Conservation (phyloP, 306 rosid genomes). For the Arachis stenosperma region DNA sequence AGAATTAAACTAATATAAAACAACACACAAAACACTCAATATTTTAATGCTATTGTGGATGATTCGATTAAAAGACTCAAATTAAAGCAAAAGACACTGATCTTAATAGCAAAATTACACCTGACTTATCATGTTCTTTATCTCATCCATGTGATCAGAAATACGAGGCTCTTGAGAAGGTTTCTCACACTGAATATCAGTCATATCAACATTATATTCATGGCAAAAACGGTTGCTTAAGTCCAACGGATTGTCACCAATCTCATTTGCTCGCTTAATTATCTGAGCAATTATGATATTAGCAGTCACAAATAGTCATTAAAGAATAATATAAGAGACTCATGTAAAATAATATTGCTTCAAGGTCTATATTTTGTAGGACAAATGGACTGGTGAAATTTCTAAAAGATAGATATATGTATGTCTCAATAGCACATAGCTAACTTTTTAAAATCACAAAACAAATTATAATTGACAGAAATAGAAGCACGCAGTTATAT, state of each 20-base stretch:
- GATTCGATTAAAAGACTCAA: neutral
- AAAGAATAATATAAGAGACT: conserved; percentile 28
- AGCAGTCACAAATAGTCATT: conserved; percentile 39
- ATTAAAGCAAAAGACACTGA: conserved; percentile 5
- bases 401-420: neutral
- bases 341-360: conserved; percentile 12
- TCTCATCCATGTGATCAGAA: conserved; percentile 85
- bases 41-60: conserved; percentile 9
- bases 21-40: conserved; percentile 2
- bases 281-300: conserved; percentile 63
- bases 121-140: conserved; percentile 81
- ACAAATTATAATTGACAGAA: neutral
- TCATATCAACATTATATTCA: conserved; percentile 81
- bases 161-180: conserved; percentile 91
- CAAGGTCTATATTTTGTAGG: conserved; percentile 10
- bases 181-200: conserved; percentile 74
- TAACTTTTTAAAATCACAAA: neutral
- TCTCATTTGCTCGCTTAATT: conserved; percentile 81
- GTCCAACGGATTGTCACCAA: conserved; percentile 74
- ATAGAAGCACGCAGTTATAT: conserved; percentile 1
- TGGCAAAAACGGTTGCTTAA: conserved; percentile 78
- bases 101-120: conserved; percentile 43
- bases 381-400: conserved; percentile 32
- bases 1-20: conserved; percentile 8
- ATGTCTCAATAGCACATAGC: neutral